Percentiles rank a stretch among this genome's conserved stretches.
Conservation (phyloP, 768 basidiomycete species). For the Psilocybe cubensis region DNA sequence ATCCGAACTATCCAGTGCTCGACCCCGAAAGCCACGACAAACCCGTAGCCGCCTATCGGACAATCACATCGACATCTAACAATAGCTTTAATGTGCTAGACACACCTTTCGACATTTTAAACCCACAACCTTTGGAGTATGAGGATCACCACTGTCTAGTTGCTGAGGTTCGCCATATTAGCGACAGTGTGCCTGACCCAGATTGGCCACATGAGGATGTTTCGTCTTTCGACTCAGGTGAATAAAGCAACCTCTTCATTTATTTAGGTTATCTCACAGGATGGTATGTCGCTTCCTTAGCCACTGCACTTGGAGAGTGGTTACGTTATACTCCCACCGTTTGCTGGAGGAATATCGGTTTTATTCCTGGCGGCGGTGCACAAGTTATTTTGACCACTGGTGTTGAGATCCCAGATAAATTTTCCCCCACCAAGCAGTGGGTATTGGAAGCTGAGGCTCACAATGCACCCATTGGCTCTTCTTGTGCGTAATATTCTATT, state of each 20-base stretch:
- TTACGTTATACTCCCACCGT: background rate
- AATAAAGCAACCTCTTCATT: too few species aligned
- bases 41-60: background rate
- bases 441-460: background rate
- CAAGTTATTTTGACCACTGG: background rate
- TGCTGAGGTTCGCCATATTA: background rate
- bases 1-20: background rate
- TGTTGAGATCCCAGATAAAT: background rate
- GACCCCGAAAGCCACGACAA: background rate
- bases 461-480: background rate
- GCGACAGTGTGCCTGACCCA: background rate
- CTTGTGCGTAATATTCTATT: background rate
- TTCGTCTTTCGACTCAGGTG: background rate
- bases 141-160: background rate
- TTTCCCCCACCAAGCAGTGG: background rate
- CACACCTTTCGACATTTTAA: background rate
- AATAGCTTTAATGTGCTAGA: constrained; percentile 1
- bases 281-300: background rate
- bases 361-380: background rate
- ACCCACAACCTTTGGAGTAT: background rate
- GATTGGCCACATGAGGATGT: background rate
- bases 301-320: background rate
- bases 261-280: rapidly evolving
- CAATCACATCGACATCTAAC: background rate
- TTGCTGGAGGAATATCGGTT: background rate